Base-by-base conservation (phyloP, 2,329 filamentous ascomycete species). In the Xylaria polymorpha region DNA sequence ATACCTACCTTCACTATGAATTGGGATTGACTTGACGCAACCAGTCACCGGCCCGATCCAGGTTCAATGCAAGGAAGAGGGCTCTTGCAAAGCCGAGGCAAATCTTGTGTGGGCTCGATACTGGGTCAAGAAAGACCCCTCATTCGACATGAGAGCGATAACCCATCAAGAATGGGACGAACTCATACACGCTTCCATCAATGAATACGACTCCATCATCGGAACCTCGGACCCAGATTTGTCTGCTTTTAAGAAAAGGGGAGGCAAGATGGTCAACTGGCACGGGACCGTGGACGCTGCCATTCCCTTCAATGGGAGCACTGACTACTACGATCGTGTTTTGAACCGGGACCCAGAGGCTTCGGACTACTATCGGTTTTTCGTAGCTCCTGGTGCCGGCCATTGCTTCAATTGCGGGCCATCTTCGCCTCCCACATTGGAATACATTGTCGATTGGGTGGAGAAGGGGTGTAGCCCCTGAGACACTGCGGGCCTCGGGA, bases 191-290 rank as follows among this genome's bases (percentile, higher is more conserved):
- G 39, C 63, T 35, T 62, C 58, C 4, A 35, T 60, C 50, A 61
- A 63, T 25, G 50, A 61, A 66, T 65, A 59, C 29, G 56, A 66
- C 37, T 66, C 63, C n/a, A 37, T 66, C 18, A 66, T 66, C 39
- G 63, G 56, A n/a, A 66, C 63, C 37, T 60, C 56, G 3, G 63
- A 69, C 25, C 67, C 67, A 15, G 63, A 69, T 46, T 48, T 69
- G 10, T 61, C 62, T 41, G 50, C 50, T 32, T 69, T 69, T n/a
- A 65, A 62, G 39, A 61, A 14, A 58, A 46, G 25, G 20, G 63
- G 63, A 20, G 63, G 63, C n/a, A 69, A 69, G 63, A 65, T 69
- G 56, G 41, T 69, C 41, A 66, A 53, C 29, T 69, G 67, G 67
- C 63, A 69, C 32, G 67, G 67, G 7, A 66, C 56, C 5, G 12